These are phyloP conservation scores for Plectranthus barbatus DNA, from an alignment of 257 asterid species.

Conservation along the genomic window DNA sequence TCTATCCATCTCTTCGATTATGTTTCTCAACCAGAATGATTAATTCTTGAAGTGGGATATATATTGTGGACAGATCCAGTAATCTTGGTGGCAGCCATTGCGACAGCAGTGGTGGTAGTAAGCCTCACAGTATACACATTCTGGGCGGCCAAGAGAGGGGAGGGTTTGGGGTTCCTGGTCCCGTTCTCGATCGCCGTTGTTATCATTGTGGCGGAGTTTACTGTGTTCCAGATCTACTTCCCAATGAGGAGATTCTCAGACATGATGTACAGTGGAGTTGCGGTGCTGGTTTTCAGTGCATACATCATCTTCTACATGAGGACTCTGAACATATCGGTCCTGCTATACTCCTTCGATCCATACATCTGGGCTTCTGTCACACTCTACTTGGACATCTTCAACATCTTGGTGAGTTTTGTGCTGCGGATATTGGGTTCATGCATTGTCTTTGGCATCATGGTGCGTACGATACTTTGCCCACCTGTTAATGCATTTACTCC, in stretches of 20 bases:
- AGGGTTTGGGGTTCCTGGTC: constrained; percentile 41
- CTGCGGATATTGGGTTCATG: too few species aligned
- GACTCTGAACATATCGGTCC: constrained; percentile 38
- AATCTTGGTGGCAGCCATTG: constrained; percentile 35
- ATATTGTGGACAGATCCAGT: constrained; percentile 36
- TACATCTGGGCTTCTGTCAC: constrained; percentile 55
- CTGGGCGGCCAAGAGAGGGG: constrained; percentile 70
- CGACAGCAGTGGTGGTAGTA: constrained; percentile 47
- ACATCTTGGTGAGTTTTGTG: constrained; percentile 33
- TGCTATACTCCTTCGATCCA: constrained; percentile 36
- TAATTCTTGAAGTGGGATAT: too few species aligned
- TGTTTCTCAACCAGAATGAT: too few species aligned
- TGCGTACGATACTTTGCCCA: too few species aligned
- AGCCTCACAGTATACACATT: constrained; percentile 56
- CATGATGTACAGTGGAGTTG: constrained; percentile 33
- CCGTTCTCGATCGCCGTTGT: constrained; percentile 41
- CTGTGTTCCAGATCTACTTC: constrained; percentile 43
- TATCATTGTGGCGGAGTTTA: constrained; percentile 23
- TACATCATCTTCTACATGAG: constrained; percentile 45
- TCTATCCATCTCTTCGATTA: too few species aligned
- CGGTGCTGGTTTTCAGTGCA: constrained; percentile 32
- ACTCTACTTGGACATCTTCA: constrained; percentile 48
- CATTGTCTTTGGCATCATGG: too few species aligned
- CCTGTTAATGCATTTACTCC: too few species aligned
- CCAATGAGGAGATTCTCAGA: constrained; percentile 37